Percentiles rank a stretch among this genome's conserved stretches.
Conservation (phyloP, 2,329 filamentous ascomycete genomes). For the Pezicula neosporulosa region DNA sequence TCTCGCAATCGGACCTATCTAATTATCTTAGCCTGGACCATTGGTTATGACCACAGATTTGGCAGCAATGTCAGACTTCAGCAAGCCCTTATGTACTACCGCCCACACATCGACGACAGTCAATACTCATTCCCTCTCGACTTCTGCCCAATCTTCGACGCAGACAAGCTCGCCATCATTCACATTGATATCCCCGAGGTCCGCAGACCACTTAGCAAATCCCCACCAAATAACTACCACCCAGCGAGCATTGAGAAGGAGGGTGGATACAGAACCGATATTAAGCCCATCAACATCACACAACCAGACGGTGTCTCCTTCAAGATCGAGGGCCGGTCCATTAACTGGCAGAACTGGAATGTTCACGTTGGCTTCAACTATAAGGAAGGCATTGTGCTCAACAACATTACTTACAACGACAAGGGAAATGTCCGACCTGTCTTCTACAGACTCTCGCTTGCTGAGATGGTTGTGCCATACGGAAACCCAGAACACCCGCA, state of each 20-base stretch:
- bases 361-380: conserved; percentile 95
- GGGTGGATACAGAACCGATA: conserved; percentile 71
- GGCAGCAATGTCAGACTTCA: conserved; percentile 76
- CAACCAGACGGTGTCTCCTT: conserved; percentile 90
- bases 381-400: conserved; percentile 84
- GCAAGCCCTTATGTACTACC: conserved; percentile 94
- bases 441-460: conserved; percentile 85
- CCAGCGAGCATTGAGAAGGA: conserved; percentile 67
- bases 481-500: conserved; percentile 78
- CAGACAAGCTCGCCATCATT: conserved; percentile 65
- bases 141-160: conserved; percentile 89
- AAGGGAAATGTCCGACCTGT: conserved; percentile 72
- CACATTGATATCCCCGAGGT: conserved; percentile 66
- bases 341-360: conserved; percentile 92
- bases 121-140: conserved; percentile 91
- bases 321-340: conserved; percentile 65
- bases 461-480: conserved; percentile 93
- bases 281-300: conserved; percentile 85
- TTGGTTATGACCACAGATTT: conserved; percentile 89
- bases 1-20: conserved; percentile 2
- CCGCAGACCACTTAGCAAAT: conserved; percentile 70
- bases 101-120: conserved; percentile 78
- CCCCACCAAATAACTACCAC: conserved; percentile 75
- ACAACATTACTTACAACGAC: conserved; percentile 87
- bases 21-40: conserved; percentile 71